Evolutionary conservation across 2,329 filamentous ascomycete species (phyloP).

Genomic region (Cercospora sojina): DNA sequence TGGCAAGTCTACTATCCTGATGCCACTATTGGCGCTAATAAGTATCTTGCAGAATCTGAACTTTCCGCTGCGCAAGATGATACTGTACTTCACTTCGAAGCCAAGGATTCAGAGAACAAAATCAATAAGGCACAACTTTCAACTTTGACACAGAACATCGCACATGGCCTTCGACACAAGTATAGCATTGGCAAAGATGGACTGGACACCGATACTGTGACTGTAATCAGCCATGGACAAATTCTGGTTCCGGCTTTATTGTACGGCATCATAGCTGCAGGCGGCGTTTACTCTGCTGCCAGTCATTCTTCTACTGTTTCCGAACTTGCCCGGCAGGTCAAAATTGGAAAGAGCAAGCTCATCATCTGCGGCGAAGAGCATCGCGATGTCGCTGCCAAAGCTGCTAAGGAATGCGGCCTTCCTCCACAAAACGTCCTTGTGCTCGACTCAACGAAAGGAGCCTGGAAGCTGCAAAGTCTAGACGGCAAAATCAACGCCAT

Average conservation of each 20-base stretch:
- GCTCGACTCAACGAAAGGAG: slow-evolving; percentile 43
- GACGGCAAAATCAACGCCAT: slow-evolving; percentile 35
- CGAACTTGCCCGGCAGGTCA: slow-evolving; percentile 54
- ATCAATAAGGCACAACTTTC: slow-evolving; percentile 56
- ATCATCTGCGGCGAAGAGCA: slow-evolving; percentile 52
- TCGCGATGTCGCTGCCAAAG: slow-evolving; percentile 48
- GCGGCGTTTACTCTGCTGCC: slow-evolving; percentile 59
- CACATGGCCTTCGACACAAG: slow-evolving; percentile 55
- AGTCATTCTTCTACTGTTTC: slow-evolving; percentile 51
- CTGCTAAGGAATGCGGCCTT: slow-evolving; percentile 53
- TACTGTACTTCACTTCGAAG: slow-evolving; percentile 58
- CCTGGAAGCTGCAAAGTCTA: slow-evolving; percentile 40
- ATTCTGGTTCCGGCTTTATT: slow-evolving; percentile 55
- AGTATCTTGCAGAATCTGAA: slow-evolving; percentile 23
- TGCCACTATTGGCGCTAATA: background rate
- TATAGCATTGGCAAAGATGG: slow-evolving; percentile 55
- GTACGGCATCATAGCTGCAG: slow-evolving; percentile 59
- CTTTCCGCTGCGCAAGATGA: slow-evolving; percentile 46
- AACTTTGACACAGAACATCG: slow-evolving; percentile 52
- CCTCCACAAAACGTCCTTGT: slow-evolving; percentile 51
- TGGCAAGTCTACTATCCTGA: slow-evolving; percentile 32
- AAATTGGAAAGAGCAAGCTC: slow-evolving; percentile 44
- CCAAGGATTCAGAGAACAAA: slow-evolving; percentile 53
- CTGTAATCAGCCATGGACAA: slow-evolving; percentile 58
- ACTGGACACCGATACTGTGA: slow-evolving; percentile 54